A percentile compares a stretch with the other conserved stretches of the same genome.
These are phyloP conservation scores for Fistulinella prunicolor DNA, from an alignment of 768 basidiomycete genomes.

Conservation along the genomic window DNA sequence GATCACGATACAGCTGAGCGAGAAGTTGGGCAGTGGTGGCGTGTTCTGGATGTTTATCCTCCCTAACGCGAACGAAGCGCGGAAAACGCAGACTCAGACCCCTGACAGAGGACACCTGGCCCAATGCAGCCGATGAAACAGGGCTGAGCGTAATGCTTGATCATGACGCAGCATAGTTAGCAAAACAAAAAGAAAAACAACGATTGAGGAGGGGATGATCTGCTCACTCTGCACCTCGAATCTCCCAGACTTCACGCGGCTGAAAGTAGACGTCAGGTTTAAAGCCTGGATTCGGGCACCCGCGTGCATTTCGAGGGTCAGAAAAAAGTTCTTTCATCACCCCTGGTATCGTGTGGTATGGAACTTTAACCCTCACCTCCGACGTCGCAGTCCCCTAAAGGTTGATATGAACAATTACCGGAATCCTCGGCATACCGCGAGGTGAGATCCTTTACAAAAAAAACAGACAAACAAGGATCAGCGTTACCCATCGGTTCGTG, in stretches of 20 bases:
- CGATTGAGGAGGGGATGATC: not conserved
- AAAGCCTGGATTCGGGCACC: conserved; percentile 41
- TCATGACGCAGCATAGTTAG: conserved; percentile 7
- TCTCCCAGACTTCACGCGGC: conserved; percentile 86
- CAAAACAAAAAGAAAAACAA: not conserved
- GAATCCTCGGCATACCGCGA: conserved; percentile 60
- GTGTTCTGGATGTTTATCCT: conserved; percentile 70
- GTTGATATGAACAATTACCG: conserved; percentile 49
- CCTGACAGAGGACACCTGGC: conserved; percentile 50
- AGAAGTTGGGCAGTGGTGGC: conserved; percentile 73
- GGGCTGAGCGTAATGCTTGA: conserved; percentile 79
- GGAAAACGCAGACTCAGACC: conserved; percentile 89
- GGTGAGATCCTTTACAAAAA: conserved; percentile 46
- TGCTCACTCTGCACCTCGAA: conserved; percentile 68
- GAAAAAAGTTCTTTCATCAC: not conserved
- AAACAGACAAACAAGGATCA: not conserved
- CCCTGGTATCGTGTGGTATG: not conserved
- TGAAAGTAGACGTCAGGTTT: conserved; percentile 66
- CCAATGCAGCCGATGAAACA: conserved; percentile 75
- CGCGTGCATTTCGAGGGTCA: not conserved
- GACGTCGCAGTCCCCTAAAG: conserved; percentile 58
- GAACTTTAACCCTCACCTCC: conserved; percentile 47
- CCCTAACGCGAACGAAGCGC: conserved; percentile 69
- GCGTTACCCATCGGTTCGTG: not conserved
- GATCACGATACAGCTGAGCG: conserved; percentile 63